phyloP scores from a whole-genome alignment of 2,329 filamentous ascomycete genomes.

The Geosmithia morbida region DNA sequence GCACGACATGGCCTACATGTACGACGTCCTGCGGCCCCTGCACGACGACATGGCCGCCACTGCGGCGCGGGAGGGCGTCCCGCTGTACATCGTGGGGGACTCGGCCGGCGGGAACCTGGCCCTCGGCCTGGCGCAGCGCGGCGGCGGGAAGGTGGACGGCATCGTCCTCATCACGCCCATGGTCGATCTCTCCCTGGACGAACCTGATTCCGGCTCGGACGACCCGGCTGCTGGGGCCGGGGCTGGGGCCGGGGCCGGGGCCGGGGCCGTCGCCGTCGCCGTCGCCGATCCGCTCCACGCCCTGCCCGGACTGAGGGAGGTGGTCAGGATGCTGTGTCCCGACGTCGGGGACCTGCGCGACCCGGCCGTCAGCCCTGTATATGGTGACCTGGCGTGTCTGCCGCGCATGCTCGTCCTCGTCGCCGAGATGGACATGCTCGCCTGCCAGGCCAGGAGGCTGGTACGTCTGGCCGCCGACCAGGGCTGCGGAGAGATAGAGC shows the following conservation, averaged over 20 bases:
- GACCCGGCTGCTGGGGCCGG: too few relatives aligned
- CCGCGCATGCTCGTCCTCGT: conserved; percentile 15
- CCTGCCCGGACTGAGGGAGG: conserved; percentile 11
- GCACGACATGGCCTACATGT: conserved; percentile 14
- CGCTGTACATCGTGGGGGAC: conserved; percentile 15
- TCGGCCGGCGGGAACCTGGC: conserved; percentile 16
- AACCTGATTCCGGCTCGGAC: conserved; percentile 5
- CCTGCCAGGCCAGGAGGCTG: conserved; percentile 13
- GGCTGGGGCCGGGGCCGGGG: too few relatives aligned
- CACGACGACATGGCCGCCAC: conserved; percentile 14
- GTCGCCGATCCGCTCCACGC: conserved; percentile 15
- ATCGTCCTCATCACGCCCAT: conserved; percentile 15
- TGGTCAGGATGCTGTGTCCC: conserved; percentile 9
- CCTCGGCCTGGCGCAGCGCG: conserved; percentile 13
- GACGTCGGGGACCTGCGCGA: conserved; percentile 11
- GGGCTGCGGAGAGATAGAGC: conserved; percentile 10
- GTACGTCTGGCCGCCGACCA: conserved; percentile 10
- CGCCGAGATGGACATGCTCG: conserved; percentile 13
- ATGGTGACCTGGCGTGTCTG: conserved; percentile 11
- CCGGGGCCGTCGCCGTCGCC: too few relatives aligned
- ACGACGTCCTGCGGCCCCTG: conserved; percentile 14
- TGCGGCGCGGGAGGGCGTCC: conserved; percentile 9
- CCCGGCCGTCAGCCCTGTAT: conserved; percentile 13
- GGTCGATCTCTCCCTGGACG: conserved; percentile 11
- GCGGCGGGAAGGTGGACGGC: conserved; percentile 10